Percentiles rank a stretch among this genome's conserved stretches.
phyloP scores from a whole-genome alignment of 1,284 basidiomycete genomes.

The Inonotus obliquus region DNA sequence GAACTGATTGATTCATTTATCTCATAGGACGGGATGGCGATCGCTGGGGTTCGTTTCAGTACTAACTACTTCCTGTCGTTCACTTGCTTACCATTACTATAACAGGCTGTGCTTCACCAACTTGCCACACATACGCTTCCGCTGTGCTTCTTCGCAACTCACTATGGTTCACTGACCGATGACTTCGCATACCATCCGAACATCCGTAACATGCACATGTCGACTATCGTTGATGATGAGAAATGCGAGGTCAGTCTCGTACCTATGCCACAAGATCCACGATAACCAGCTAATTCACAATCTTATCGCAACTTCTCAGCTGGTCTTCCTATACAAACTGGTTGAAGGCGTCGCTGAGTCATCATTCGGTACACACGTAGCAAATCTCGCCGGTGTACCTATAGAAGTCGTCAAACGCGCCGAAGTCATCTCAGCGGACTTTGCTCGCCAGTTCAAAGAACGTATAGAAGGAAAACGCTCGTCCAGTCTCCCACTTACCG shows the following conservation, averaged over 20 bases:
- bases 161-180: slow-evolving; percentile 84
- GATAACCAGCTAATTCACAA: neutral
- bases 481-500: slow-evolving; percentile 64
- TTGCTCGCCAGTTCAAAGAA: slow-evolving; percentile 81
- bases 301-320: slow-evolving; percentile 35
- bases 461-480: slow-evolving; percentile 64
- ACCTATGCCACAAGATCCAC: neutral
- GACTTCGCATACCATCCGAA: slow-evolving; percentile 90
- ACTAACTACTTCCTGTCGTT: neutral
- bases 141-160: slow-evolving; percentile 82
- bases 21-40: slow-evolving; percentile 88
- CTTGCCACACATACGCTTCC: slow-evolving; percentile 88
- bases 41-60: slow-evolving; percentile 64
- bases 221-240: slow-evolving; percentile 86
- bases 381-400: slow-evolving; percentile 82
- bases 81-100: slow-evolving; percentile 10
- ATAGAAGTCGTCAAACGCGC: slow-evolving; percentile 80
- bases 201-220: slow-evolving; percentile 92
- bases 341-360: slow-evolving; percentile 85
- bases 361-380: slow-evolving; percentile 92
- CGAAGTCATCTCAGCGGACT: slow-evolving; percentile 82
- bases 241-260: slow-evolving; percentile 61
- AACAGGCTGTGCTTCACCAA: slow-evolving; percentile 84
- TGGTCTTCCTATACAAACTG: slow-evolving; percentile 92
- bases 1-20: slow-evolving; percentile 23